Base-by-base conservation (phyloP, 1,139 yeast species). In the Suhomyces bolitotheri region DNA sequence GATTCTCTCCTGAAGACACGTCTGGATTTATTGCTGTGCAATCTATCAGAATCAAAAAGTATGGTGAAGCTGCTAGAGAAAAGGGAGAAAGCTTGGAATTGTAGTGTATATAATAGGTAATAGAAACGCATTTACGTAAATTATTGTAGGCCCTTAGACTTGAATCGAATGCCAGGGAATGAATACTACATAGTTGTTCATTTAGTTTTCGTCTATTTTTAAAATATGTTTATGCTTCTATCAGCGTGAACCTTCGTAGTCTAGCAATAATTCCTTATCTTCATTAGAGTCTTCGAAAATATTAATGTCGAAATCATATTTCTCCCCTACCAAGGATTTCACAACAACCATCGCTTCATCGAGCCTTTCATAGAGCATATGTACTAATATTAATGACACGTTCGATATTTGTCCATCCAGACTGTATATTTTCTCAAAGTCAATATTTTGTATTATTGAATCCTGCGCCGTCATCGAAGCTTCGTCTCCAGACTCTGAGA, bases 1-100 rank as follows among this genome's bases (percentile, higher is more conserved):
- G 97, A 41, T 92, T 92, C 76, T 83, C 88, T 55, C 98, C 98
- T 44, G 90, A 86, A 63, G 97, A 92, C 64, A 88, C 98, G 45
- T 74, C 95, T 46, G 98, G 98, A 40, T 92, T 92, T 78, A 92
- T 92, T 67, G 89, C 96, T 53, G 95, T 92, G 51, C 96, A 92
- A 76, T 86, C 97, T 46, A 92, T 92, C 64, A 88, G 98, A 77
- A 85, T 92, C 62, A 92, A 92, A 78, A 92, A 92, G 73, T 92
- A 86, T 64, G 98, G 98, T 67, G 95, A 89, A 69, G 79, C 95
- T 57, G 95, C 89, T 62, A 82, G 86, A 68, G 90, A 82, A 62
- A 80, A 79, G 56, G 86, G 83, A 40, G 69, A 64, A 47, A 59
- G 69, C 34, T 76, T 79, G 53, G 31, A 37, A 24, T 29, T 28